Percentiles rank a stretch among this genome's conserved stretches.
phyloP scores from a whole-genome alignment of 768 basidiomycete genomes.

The Rhodosporidiobolus odoratus region DNA sequence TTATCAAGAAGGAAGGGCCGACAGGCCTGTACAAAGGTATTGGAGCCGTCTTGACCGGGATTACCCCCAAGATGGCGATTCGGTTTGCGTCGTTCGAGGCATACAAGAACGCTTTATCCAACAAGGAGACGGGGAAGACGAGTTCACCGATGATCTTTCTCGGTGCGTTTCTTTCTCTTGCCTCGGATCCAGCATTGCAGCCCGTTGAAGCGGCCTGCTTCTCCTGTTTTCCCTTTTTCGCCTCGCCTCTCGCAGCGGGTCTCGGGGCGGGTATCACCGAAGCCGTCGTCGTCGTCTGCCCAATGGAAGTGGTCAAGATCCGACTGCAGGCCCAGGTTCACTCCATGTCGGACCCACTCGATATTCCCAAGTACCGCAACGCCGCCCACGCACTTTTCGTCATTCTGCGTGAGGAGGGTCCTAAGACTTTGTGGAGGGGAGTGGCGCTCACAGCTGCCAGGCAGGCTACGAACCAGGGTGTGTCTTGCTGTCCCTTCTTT shows the following conservation, averaged over 20 bases:
- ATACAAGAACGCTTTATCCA: constrained; percentile 78
- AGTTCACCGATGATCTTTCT: constrained; percentile 75
- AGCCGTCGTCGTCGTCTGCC: constrained; percentile 88
- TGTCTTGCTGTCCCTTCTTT: constrained; percentile 13
- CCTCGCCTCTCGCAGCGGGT: constrained; percentile 59
- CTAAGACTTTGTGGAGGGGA: constrained; percentile 78
- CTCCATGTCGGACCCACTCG: constrained; percentile 90
- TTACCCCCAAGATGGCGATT: constrained; percentile 99
- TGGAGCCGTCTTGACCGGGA: constrained; percentile 90
- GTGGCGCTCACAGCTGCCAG: constrained; percentile 86
- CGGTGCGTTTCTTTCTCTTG: constrained; percentile 53
- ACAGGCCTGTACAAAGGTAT: constrained; percentile 93
- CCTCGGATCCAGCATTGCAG: neutral
- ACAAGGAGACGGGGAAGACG: constrained; percentile 71
- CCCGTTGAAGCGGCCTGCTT: neutral
- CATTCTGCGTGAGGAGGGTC: constrained; percentile 87
- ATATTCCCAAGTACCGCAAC: constrained; percentile 88
- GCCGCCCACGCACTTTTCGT: constrained; percentile 94
- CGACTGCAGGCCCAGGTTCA: constrained; percentile 95
- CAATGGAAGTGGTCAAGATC: constrained; percentile 99
- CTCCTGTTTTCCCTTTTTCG: too few relatives aligned
- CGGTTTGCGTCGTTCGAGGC: constrained; percentile 96
- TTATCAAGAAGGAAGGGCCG: constrained; percentile 83
- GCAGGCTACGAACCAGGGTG: constrained; percentile 97
- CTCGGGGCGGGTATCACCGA: constrained; percentile 93